A percentile compares a stretch with the other conserved stretches of the same genome.
Evolutionary conservation across 139 green algal species (phyloP).

Genomic region (Volvox reticuliferus): DNA sequence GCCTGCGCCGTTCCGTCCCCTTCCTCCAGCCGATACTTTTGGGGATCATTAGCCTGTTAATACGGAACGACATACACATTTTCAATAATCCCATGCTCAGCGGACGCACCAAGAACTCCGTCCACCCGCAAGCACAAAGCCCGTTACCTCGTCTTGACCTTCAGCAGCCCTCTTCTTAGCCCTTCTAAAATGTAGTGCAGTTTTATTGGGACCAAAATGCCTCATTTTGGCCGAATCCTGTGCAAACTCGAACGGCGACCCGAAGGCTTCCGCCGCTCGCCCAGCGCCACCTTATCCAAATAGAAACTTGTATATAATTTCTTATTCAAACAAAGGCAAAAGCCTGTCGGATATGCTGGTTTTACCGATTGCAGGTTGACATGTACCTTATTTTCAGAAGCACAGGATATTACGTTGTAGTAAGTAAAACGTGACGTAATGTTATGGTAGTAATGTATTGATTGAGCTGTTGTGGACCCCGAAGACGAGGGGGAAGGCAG

Average conservation of each 20-base stretch:
- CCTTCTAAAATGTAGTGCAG: background rate
- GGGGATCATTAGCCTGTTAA: conserved; percentile 22
- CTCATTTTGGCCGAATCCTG: background rate
- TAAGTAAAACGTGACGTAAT: background rate
- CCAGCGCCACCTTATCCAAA: background rate
- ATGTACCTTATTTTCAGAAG: background rate
- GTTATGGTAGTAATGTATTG: background rate
- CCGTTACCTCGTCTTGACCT: background rate
- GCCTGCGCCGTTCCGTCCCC: conserved; percentile 57
- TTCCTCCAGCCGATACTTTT: conserved; percentile 48
- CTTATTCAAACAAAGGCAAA: background rate
- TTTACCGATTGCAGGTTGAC: background rate
- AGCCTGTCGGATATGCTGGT: background rate
- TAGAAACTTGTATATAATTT: background rate
- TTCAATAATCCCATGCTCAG: background rate
- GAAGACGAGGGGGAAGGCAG: background rate
- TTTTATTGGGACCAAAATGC: conserved; percentile 12
- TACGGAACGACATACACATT: background rate
- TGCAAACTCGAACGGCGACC: background rate
- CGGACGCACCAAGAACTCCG: background rate
- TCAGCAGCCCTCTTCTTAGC: conserved; percentile 6
- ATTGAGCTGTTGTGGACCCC: background rate
- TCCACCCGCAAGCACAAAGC: background rate
- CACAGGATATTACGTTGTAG: background rate
- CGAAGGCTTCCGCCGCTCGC: background rate